phyloP scores from a whole-genome alignment of 805 yeast genomes.

The Candida pini region DNA sequence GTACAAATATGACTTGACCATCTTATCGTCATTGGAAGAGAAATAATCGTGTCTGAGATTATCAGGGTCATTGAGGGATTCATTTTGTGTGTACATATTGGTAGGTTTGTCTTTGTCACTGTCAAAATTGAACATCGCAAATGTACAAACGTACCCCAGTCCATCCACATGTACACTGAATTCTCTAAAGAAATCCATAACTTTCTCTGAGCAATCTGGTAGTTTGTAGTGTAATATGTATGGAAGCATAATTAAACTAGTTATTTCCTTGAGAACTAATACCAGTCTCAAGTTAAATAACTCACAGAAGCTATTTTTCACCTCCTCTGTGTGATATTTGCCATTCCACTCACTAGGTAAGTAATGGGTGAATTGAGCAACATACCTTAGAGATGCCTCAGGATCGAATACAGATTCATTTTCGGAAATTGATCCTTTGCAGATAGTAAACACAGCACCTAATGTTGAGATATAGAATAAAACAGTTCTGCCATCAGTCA shows the following conservation, averaged over 20 bases:
- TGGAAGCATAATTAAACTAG: slow-evolving; percentile 81
- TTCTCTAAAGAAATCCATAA: slow-evolving; percentile 88
- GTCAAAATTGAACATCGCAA: slow-evolving; percentile 86
- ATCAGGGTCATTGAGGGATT: slow-evolving; percentile 17
- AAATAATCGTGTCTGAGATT: slow-evolving; percentile 35
- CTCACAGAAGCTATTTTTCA: slow-evolving; percentile 75
- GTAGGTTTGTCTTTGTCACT: slow-evolving; percentile 36
- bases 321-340: slow-evolving; percentile 74
- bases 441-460: slow-evolving; percentile 84
- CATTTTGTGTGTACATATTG: slow-evolving; percentile 9
- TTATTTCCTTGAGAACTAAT: slow-evolving; percentile 68
- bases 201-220: slow-evolving; percentile 64
- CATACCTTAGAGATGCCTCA: slow-evolving; percentile 73
- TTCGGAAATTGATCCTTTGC: slow-evolving; percentile 63
- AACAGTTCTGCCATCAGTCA: slow-evolving; percentile 74
- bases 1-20: slow-evolving; percentile 86
- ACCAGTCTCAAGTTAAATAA: slow-evolving; percentile 70
- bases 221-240: slow-evolving; percentile 82
- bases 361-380: slow-evolving; percentile 86
- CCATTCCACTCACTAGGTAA: slow-evolving; percentile 86
- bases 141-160: slow-evolving; percentile 87
- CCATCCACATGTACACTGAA: slow-evolving; percentile 90
- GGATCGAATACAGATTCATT: slow-evolving; percentile 81
- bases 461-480: slow-evolving; percentile 83
- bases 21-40: slow-evolving; percentile 67